phyloP scores from a whole-genome alignment of 2,329 filamentous ascomycete species.

The Trichoderma koningiopsis region DNA sequence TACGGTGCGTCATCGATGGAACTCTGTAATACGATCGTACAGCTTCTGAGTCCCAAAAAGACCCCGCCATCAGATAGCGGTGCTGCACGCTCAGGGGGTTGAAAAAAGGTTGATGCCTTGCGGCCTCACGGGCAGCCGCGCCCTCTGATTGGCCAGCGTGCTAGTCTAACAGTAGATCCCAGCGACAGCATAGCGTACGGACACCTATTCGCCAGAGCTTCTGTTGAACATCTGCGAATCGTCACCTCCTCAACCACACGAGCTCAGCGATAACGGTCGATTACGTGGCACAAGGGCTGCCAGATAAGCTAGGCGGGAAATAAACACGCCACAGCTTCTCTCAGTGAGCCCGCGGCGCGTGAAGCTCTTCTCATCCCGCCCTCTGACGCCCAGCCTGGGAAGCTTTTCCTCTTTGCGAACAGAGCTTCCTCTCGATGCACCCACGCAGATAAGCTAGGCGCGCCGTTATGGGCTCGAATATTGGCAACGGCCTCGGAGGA shows the following conservation, averaged over 20 bases:
- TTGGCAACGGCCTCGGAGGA: slow-evolving; percentile 49
- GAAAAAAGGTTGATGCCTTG: slow-evolving; percentile 40
- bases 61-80: slow-evolving; percentile 16
- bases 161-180: slow-evolving; percentile 21
- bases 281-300: slow-evolving; percentile 3
- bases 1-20: background rate
- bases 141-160: slow-evolving; percentile 37
- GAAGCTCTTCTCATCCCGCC: slow-evolving; percentile 25
- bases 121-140: slow-evolving; percentile 37
- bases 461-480: slow-evolving; percentile 47
- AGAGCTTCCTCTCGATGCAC: slow-evolving; percentile 42
- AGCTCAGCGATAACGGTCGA: background rate
- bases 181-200: slow-evolving; percentile 27
- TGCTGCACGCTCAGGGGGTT: slow-evolving; percentile 24
- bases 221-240: slow-evolving; percentile 10
- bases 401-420: slow-evolving; percentile 30
- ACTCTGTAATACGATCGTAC: slow-evolving; percentile 9
- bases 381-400: slow-evolving; percentile 30
- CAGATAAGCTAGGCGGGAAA: background rate
- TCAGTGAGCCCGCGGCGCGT: slow-evolving; percentile 26
- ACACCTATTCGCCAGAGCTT: slow-evolving; percentile 24
- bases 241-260: slow-evolving; percentile 5
- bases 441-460: slow-evolving; percentile 40
- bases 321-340: background rate
- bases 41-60: background rate